These are phyloP conservation scores for Schwanniomyces pseudopolymorphus DNA, from an alignment of 805 yeast species.

Conservation along the genomic window DNA sequence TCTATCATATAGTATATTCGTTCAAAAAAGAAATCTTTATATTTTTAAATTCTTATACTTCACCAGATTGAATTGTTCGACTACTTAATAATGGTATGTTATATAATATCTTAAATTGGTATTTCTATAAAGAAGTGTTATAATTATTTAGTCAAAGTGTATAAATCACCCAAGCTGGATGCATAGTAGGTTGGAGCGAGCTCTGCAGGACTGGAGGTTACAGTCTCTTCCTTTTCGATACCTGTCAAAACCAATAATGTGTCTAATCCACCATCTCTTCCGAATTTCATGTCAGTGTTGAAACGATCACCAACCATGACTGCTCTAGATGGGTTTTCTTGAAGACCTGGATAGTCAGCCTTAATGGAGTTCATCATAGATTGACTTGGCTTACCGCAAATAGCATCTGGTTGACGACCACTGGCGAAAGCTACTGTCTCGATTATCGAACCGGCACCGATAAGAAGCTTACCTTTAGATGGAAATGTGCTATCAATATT, in stretches of 20 bases:
- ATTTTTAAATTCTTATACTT: too few relatives aligned
- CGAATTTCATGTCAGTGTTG: conserved; percentile 94
- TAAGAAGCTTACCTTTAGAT: conserved; percentile 75
- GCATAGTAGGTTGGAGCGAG: conserved; percentile 69
- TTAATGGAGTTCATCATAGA: conserved; percentile 89
- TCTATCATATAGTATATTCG: too few relatives aligned
- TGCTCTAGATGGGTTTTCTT: conserved; percentile 57
- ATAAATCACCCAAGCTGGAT: conserved; percentile 73
- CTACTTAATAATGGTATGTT: too few relatives aligned
- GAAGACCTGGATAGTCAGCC: conserved; percentile 50
- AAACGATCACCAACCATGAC: conserved; percentile 95
- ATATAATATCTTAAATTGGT: not conserved
- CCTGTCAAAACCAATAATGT: conserved; percentile 90
- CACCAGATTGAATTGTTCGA: too few relatives aligned
- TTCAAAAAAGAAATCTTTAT: too few relatives aligned
- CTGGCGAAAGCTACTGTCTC: conserved; percentile 72
- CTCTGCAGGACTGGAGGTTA: conserved; percentile 37
- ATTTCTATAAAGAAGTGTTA: not conserved
- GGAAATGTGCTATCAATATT: conserved; percentile 96
- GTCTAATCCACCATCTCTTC: conserved; percentile 80
- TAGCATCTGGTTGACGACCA: conserved; percentile 79
- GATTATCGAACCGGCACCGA: conserved; percentile 94
- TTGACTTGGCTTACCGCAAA: conserved; percentile 87
- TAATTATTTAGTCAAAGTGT: not conserved
- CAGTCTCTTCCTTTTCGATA: conserved; percentile 73